These are phyloP conservation scores for Sporothrix curviconia DNA, from an alignment of 2,329 filamentous ascomycete species.

Conservation along the genomic window DNA sequence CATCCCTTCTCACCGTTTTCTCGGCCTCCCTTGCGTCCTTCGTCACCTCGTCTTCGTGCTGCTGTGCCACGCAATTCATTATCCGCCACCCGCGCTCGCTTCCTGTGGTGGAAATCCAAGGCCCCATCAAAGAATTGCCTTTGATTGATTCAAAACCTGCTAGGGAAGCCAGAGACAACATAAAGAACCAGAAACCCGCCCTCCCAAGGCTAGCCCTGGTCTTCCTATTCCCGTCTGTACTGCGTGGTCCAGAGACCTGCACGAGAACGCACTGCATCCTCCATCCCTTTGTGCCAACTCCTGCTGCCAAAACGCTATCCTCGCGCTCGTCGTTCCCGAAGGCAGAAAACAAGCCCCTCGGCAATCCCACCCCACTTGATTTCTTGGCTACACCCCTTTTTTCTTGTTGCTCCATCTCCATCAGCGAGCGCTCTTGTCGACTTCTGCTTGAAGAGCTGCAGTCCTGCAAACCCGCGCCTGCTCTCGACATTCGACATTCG, in stretches of 20 bases:
- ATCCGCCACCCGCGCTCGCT: neutral
- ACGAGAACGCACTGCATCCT: neutral
- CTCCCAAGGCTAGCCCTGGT: neutral
- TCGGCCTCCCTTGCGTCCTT: neutral
- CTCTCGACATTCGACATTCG: neutral
- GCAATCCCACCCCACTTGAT: constrained; percentile 9
- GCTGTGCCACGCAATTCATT: constrained; percentile 6
- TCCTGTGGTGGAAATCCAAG: neutral
- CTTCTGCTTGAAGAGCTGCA: neutral
- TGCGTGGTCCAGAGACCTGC: neutral
- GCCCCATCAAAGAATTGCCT: neutral
- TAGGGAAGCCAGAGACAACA: neutral
- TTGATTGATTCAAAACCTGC: constrained; percentile 6
- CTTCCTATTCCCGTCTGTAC: constrained; percentile 1
- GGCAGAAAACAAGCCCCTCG: constrained; percentile 5
- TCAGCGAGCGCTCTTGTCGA: neutral
- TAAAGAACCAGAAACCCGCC: neutral
- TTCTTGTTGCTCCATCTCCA: neutral
- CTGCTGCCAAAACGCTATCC: neutral
- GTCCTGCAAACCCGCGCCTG: neutral
- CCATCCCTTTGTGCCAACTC: constrained; percentile 2
- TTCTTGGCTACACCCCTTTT: constrained; percentile 12
- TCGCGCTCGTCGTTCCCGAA: constrained; percentile 1
- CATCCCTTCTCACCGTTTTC: constrained; percentile 5
- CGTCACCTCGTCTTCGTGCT: neutral